Conservation (phyloP, 768 basidiomycete genomes). For the Mycena pura region DNA sequence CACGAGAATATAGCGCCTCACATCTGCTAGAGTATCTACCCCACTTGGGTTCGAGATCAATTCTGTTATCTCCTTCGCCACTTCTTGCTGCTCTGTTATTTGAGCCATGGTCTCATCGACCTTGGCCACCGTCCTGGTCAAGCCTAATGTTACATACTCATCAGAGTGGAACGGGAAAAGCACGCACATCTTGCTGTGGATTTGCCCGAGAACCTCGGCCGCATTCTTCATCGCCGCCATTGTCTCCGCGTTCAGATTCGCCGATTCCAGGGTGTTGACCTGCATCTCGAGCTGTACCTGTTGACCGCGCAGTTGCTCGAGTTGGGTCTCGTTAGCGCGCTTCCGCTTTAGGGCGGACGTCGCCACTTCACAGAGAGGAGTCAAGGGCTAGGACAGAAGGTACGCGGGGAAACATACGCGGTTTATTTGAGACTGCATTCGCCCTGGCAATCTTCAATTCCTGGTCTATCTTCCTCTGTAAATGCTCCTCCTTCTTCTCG, state of each 20-base stretch:
- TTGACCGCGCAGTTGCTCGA: conserved; percentile 85
- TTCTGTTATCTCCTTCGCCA: conserved; percentile 92
- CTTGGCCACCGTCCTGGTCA: conserved; percentile 76
- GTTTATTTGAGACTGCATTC: conserved; percentile 93
- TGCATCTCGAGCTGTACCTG: conserved; percentile 94
- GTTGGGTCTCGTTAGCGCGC: conserved; percentile 86
- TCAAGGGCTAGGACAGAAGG: conserved; percentile 4
- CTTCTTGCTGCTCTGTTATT: conserved; percentile 89
- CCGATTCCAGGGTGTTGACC: conserved; percentile 95
- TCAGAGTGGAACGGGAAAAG: neutral
- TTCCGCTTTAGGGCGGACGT: conserved; percentile 91
- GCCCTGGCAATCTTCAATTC: conserved; percentile 90
- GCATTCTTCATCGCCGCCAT: conserved; percentile 98
- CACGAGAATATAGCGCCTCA: conserved; percentile 39
- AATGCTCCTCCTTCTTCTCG: conserved; percentile 98
- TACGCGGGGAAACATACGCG: conserved; percentile 62
- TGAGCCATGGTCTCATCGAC: conserved; percentile 90
- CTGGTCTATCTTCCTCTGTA: conserved; percentile 96
- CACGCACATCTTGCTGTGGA: conserved; percentile 89
- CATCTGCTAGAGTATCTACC: conserved; percentile 74
- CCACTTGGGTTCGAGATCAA: conserved; percentile 78
- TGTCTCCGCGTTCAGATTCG: conserved; percentile 97
- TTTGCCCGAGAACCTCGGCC: conserved; percentile 84
- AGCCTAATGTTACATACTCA: neutral
- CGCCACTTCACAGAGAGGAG: conserved; percentile 55